phyloP scores from a whole-genome alignment of 2,329 filamentous ascomycete genomes.

The Lecanicillium sp. region DNA sequence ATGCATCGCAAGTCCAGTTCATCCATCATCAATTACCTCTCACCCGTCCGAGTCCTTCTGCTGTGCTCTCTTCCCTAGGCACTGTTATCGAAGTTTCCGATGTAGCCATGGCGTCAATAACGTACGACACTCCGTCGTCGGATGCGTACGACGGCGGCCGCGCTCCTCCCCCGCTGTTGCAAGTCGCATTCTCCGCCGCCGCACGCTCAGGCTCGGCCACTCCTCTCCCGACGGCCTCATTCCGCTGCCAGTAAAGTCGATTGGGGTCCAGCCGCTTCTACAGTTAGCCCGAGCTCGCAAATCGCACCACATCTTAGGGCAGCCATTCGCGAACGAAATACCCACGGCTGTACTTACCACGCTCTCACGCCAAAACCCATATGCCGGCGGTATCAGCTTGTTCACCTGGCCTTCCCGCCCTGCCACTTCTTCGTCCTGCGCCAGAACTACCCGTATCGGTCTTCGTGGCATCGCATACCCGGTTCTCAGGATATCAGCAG shows the following conservation, averaged over 20 bases:
- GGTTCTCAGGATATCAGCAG: slow-evolving; percentile 24
- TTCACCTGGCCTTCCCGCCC: slow-evolving; percentile 48
- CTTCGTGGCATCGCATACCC: slow-evolving; percentile 64
- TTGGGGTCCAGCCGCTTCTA: slow-evolving; percentile 69
- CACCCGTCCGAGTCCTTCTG: no score
- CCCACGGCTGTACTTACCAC: slow-evolving; percentile 52
- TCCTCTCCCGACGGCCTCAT: slow-evolving; percentile 32
- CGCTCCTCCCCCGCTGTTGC: slow-evolving; percentile 15
- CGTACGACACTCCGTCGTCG: slow-evolving; percentile 68
- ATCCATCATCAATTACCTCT: neutral
- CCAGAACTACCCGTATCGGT: slow-evolving; percentile 72
- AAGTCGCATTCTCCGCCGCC: slow-evolving; percentile 22
- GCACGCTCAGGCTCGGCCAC: neutral
- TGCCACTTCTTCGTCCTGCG: slow-evolving; percentile 65
- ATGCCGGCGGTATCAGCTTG: slow-evolving; percentile 69
- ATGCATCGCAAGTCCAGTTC: no score
- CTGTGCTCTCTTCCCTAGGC: neutral
- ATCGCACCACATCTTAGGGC: no score
- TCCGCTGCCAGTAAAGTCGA: slow-evolving; percentile 73
- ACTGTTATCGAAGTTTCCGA: slow-evolving; percentile 32
- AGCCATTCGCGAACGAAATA: neutral
- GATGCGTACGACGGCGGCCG: slow-evolving; percentile 72
- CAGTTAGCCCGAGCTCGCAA: no score
- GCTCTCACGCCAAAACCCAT: slow-evolving; percentile 77
- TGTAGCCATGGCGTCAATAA: slow-evolving; percentile 59